Percentiles rank a stretch among this genome's conserved stretches.
Evolutionary conservation across 331 rosid genomes (phyloP).

Genomic region (Dryas integrifolia): DNA sequence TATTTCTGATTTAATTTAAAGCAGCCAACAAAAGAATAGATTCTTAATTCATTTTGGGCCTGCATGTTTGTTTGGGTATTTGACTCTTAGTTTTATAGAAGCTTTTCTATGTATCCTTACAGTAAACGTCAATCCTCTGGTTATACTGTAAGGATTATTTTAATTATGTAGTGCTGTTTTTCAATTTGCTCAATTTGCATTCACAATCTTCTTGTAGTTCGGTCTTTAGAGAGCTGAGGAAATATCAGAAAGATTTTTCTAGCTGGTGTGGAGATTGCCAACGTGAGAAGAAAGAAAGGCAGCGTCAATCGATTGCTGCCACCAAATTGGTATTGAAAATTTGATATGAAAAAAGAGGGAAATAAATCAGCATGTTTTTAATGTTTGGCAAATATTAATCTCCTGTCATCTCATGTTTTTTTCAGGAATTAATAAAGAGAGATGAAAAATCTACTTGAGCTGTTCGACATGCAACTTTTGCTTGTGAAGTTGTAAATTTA

Average conservation of each 20-base stretch:
- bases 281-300: slow-evolving; percentile 68
- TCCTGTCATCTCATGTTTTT: slow-evolving; percentile 11
- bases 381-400: slow-evolving; percentile 1
- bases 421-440: slow-evolving; percentile 66
- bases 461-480: slow-evolving; percentile 27
- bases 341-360: slow-evolving; percentile 18
- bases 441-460: slow-evolving; percentile 45
- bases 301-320: slow-evolving; percentile 47
- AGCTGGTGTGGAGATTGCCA: slow-evolving; percentile 91
- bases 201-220: slow-evolving; percentile 52
- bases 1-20: not conserved
- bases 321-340: slow-evolving; percentile 59
- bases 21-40: not conserved
- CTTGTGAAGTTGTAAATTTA: slow-evolving; percentile 44
- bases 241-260: slow-evolving; percentile 61
- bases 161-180: not conserved
- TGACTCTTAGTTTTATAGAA: not conserved
- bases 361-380: not conserved
- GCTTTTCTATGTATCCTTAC: not conserved
- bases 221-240: slow-evolving; percentile 73
- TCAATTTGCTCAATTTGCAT: not conserved
- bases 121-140: not conserved
- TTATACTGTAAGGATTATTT: not conserved
- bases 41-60: not conserved
- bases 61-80: not conserved